Percentiles rank a stretch among this genome's conserved stretches.
Conservation (phyloP, 1,139 yeast species). For the Lodderomyces pseudojiufengensis region DNA sequence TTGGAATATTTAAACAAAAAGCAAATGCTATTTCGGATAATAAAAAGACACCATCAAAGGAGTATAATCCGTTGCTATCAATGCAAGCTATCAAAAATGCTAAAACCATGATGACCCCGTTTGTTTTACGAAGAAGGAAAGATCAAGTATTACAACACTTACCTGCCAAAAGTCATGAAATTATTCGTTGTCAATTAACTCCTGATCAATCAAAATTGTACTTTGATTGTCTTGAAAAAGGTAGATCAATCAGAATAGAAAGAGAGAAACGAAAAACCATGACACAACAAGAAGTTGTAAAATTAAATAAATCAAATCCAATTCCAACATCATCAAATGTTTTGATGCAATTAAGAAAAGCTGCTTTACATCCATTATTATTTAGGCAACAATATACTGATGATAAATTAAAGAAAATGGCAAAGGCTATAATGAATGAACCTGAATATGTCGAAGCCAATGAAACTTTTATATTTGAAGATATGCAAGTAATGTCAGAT, state of each 20-base stretch:
- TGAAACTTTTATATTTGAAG: slow-evolving; percentile 72
- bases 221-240: slow-evolving; percentile 48
- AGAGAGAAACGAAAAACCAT: slow-evolving; percentile 47
- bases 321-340: slow-evolving; percentile 48
- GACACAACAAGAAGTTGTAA: slow-evolving; percentile 37
- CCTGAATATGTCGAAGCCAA: slow-evolving; percentile 78
- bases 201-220: slow-evolving; percentile 60
- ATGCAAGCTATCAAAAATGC: slow-evolving; percentile 91
- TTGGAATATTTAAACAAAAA: slow-evolving; percentile 78
- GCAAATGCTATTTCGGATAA: slow-evolving; percentile 39
- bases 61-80: slow-evolving; percentile 77
- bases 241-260: slow-evolving; percentile 43
- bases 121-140: slow-evolving; percentile 86
- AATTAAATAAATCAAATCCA: slow-evolving; percentile 32
- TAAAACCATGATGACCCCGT: slow-evolving; percentile 97
- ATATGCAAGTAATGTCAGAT: slow-evolving; percentile 96
- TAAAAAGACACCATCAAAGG: slow-evolving; percentile 19
- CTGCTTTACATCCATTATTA: slow-evolving; percentile 69
- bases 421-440: slow-evolving; percentile 73
- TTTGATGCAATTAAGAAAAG: slow-evolving; percentile 70
- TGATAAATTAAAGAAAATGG: slow-evolving; percentile 56
- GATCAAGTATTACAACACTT: slow-evolving; percentile 86
- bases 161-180: slow-evolving; percentile 68
- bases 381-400: slow-evolving; percentile 63
- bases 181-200: slow-evolving; percentile 63